Conservation (phyloP, 352 stramenopile species). For the Pythium apleroticum region DNA sequence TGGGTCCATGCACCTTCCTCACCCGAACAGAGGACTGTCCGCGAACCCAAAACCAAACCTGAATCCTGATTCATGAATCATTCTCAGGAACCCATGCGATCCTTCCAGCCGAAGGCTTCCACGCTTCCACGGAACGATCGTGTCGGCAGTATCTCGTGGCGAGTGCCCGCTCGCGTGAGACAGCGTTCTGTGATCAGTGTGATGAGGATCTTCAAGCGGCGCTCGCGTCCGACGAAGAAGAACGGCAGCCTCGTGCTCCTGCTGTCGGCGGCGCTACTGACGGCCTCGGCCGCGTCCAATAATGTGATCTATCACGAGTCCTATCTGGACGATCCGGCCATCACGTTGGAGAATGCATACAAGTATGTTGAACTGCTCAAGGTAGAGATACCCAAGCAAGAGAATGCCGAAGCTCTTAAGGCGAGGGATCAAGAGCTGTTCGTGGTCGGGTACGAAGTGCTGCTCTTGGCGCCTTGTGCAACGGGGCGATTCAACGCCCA, state of each 20-base stretch:
- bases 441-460: constrained; percentile 3
- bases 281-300: neutral
- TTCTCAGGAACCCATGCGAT: constrained; percentile 5
- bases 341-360: neutral
- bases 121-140: constrained; percentile 1
- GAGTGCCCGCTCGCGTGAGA: neutral
- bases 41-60: neutral
- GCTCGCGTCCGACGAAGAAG: neutral
- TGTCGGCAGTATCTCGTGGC: neutral
- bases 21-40: constrained; percentile 4
- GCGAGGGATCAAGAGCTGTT: neutral
- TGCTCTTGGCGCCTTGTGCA: constrained; percentile 17
- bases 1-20: neutral
- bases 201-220: neutral
- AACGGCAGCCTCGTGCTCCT: neutral
- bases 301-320: neutral
- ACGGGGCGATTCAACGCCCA: constrained; percentile 15
- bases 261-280: neutral
- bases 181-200: neutral
- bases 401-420: neutral
- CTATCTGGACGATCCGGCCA: neutral
- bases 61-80: constrained; percentile 7
- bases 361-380: neutral
- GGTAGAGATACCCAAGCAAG: neutral
- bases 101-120: neutral